Evolutionary conservation across 768 basidiomycete genomes (phyloP), one percentile per base, ranked within the genome.

Genomic region (Lentinula aciculospora): DNA sequence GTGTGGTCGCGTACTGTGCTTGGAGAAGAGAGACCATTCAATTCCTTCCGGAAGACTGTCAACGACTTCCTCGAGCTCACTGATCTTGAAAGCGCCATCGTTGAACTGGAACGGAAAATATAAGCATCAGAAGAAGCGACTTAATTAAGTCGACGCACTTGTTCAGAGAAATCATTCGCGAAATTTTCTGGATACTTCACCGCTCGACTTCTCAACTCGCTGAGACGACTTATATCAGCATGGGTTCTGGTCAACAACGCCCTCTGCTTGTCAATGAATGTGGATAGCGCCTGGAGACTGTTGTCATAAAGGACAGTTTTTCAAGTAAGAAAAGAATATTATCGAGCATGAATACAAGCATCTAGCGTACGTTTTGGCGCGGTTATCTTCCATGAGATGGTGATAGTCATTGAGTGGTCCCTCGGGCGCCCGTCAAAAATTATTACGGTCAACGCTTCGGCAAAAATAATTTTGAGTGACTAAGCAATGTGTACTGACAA

Each of bases 21-120:
- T 72, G 9, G 76, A 72, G 65, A 84, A 89, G 1, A 79, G 64
- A 10, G 76, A 68, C 89, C 89, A 92, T 61, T 89, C 74, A 46
- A 90, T 72, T 31, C 75, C 74, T 57, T 76, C 66, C 3, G 82
- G 81, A 4, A 81, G 64, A 1, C 46, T 63, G 2, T 23, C 72
- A 70, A 32, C 76, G 76, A 55, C 80, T 0, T 69, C 66, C 50
- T 79, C 45, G 13, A 47, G 70, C 34, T 77, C 74, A 59, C 78
- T 80, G 45, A 86, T 60, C 50, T 62, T 65, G 61, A 74, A 71
- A 32, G 68, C 62, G 9, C 53, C 47, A 62, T 48, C 73, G 64
- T 65, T 57, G 58, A 79, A 72, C 60, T 68, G 65, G 68, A 56
- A 53, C 40, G 54, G 53, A 49, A 23, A 58, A 29, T 40, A 59